Evolutionary conservation across 2,329 filamentous ascomycete species (phyloP), one percentile per base, ranked within the genome.

Genomic region (Alternaria sp.): DNA sequence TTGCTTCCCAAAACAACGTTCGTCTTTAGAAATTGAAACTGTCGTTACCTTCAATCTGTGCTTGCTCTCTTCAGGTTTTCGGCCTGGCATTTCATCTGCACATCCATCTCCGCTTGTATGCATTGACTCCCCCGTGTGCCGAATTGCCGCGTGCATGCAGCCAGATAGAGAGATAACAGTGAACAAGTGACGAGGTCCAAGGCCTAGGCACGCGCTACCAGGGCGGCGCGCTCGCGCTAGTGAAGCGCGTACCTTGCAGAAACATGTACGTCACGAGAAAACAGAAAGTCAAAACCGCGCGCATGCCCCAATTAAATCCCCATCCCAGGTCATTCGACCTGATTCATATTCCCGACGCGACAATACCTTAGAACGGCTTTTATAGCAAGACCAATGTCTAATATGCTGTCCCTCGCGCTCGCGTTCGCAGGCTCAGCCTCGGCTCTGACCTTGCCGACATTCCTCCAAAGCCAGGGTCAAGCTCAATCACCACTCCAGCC

Each of bases 351-450:
- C 28, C n/a, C 19, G 4, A 32, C 49, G 49, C 28, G 28, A 51
- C 28, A 51, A 23, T 9, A 17, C 9, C 28, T 23, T 21, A 36
- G 13, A 52, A 36, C 8, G 6, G 9, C 30, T 36, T 15, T 15
- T 13, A 15, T 23, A 12, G n/a, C 49, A 52, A 40, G 49, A 36
- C 49, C 25, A 52, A 52, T 52, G 49, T 52, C 30, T 52, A 52
- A 50, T 21, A 62, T 67, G 62, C 61, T 72, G 51, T 65, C 64
- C 17, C 59, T 65, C 26, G 57, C 64, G n/a, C 57, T 73, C n/a
- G 28, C 69, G 52, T 46, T 74, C 28, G 69, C 66, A 43, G 67
- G 64, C 10, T 66, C 71, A 44, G 71, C 66, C 32, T 54, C 70
- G 51, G 73, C 71, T n/a, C 15, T 72, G 19, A 71, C 71, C 12